A percentile compares a stretch with the other conserved stretches of the same genome.
phyloP scores from a whole-genome alignment of 345 rosid species.

The Eucalyptus melliodora region DNA sequence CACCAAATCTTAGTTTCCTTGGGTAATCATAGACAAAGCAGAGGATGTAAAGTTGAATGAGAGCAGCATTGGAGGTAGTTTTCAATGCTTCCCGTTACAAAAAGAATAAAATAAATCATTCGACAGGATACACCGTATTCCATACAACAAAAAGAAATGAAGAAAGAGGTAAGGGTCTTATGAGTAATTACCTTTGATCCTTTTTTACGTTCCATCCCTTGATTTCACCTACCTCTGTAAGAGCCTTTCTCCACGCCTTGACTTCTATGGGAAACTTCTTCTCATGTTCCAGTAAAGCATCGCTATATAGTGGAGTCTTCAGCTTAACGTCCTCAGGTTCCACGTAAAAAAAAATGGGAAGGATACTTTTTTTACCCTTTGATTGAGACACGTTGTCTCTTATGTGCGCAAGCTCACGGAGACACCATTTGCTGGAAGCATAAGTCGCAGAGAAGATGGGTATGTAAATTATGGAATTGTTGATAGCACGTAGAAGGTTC shows the following conservation, averaged over 20 bases:
- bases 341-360: rapidly evolving
- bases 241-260: rapidly evolving
- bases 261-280: rapidly evolving
- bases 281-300: rapidly evolving
- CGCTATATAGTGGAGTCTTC: rapidly evolving
- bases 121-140: rapidly evolving
- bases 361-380: rapidly evolving
- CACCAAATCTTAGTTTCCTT: no score
- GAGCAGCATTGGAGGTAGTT: not conserved
- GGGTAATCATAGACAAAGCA: no score
- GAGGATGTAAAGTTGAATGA: no score
- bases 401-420: not conserved
- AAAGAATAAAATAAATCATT: not conserved
- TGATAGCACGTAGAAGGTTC: not conserved
- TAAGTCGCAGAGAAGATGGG: not conserved
- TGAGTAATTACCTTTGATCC: rapidly evolving
- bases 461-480: not conserved
- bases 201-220: rapidly evolving
- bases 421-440: not conserved
- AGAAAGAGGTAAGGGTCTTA: not conserved
- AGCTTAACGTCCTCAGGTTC: not conserved
- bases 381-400: rapidly evolving
- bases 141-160: not conserved
- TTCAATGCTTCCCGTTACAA: no score
- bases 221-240: not conserved